Evolutionary conservation across 2,329 filamentous ascomycete species (phyloP), one percentile per base, ranked within the genome.

Genomic region (Byssochlamys sp.): DNA sequence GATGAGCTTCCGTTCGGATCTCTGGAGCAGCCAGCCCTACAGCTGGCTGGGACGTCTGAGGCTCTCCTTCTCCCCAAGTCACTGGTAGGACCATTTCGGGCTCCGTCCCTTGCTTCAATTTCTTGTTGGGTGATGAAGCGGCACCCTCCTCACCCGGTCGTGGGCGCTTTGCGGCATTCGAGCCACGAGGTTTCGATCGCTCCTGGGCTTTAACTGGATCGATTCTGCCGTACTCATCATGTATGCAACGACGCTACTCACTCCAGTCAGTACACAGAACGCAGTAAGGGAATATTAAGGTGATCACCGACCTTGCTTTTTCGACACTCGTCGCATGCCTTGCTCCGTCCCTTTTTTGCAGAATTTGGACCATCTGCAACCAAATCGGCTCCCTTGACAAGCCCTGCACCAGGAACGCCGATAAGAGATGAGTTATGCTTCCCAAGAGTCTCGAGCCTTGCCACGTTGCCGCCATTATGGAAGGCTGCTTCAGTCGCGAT

Each of bases 271-370:
- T 69, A 63, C 61, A 45, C 53, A 56, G 29, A 55, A 55, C 53
- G 39, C 25, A 49, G 49, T 54, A 25, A 35, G 55, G 51, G 57
- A 19, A 31, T 11, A 45, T 27, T 45, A 24, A 14, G 49, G 26
- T 5, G 54, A 33, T 48, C 39, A 71, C 79, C 70, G 67, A 85
- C 84, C 78, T 86, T 86, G 77, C 83, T 85, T 68, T 84, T 86
- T 52, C 84, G 80, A 70, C 84, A 87, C 63, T 86, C 83, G 58
- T 83, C 78, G 67, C 84, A 87, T 50, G 84, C 84, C 69, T 85
- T 86, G 65, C 79, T 84, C 64, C 84, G 72, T 59, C 82, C 78
- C 67, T 83, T 82, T 71, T 83, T 79, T 52, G 75, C 77, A 59
- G 80, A 70, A 56, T 62, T 68, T 3, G 59, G 52, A 27, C 71